Base-by-base conservation (phyloP, 371 early-diverging fungal species). In the Syncephalastrum racemosum region DNA sequence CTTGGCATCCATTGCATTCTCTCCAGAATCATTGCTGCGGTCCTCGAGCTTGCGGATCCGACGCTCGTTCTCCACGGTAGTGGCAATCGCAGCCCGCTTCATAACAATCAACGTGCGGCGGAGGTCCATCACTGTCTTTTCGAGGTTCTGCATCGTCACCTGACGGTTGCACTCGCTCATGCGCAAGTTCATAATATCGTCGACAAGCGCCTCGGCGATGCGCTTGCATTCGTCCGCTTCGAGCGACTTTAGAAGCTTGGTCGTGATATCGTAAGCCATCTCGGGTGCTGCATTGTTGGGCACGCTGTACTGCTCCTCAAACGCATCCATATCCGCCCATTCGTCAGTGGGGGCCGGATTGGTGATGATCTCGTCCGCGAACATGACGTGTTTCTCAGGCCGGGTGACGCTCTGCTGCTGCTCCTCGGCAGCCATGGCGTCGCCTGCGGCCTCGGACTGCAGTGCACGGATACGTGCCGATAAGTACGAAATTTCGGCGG, bases 401-500 rank as follows among this genome's bases (percentile, higher is more conserved):
- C 66, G 56, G 15, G 66, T 66, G n/a, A 42, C 54, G 22, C 47
- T 46, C 16, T 27, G 55, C 7, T 47, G 48, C 6, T 48, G 46
- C 15, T 43, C 51, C 27, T 51, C 50, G 56, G 84, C 81, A 3
- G 60, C 54, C 27, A 40, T 78, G 61, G 67, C 60, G 39, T 77
- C 77, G 15, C 74, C 82, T 14, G 86, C 85, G 7, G 88, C 84
- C 56, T 90, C 89, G 6, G 86, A 83, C 64, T 90, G 88, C 15
- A 88, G 64, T 14, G 86, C 84, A 16, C 83, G 79, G 45, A 92
- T 83, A 42, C 88, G 80, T 41, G 88, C 86, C 24, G 88, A 83
- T 22, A 90, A 66, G 64, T 87, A 90, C 6, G 87, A 75, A 20
- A 95, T 84, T 63, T 94, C 95, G 12, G 92, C 86, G 46, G 90